Evolutionary conservation across 2,329 filamentous ascomycete genomes (phyloP), one percentile per base, ranked within the genome.

Genomic region (Didymella segeticola): DNA sequence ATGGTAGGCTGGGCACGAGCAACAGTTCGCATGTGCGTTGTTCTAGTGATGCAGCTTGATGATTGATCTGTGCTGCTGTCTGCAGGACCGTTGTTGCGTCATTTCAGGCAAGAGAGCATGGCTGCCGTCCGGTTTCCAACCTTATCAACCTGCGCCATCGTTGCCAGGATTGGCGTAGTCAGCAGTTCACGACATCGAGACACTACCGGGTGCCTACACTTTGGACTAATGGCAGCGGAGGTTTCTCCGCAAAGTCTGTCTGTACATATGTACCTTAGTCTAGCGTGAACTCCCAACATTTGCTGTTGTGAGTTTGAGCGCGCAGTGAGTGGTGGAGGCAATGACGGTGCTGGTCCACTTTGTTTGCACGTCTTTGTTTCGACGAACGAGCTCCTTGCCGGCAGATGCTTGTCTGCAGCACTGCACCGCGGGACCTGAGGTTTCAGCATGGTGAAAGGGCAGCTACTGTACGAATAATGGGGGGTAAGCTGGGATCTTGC

Each of bases 351-450:
- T 25, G 50, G 23, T 27, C 51, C 58, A 53, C 50, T 36, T 46
- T 41, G 57, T 61, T 60, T 56, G 43, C 47, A 45, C 45, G 56
- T 53, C 48, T 55, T 55, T 52, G 62, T 64, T 62, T 62, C 58
- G 55, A 60, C 39, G 22, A 38, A 45, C 26, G 27, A 30, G 43
- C 51, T 27, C 22, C 14, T 29, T 34, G 12, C 31, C 41, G 34
- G 45, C 39, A 49, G 45, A 49, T 54, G 51, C 39, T 27, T 54
- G 45, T 33, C 17, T 38, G 51, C 27, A 17, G 9, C 17, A 37
- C 45, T 48, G 45, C 51, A 39, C 26, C 51, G 31, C 39, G 30
- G 43, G 41, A 27, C 27, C 31, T 27, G 38, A 30, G 31, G 39
- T 45, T 46, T 42, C 45, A 47, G 41, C 22, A 23, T 25, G 17